Base-by-base conservation (phyloP, 179 eudicot species). In the Amaranthus tricolor region DNA sequence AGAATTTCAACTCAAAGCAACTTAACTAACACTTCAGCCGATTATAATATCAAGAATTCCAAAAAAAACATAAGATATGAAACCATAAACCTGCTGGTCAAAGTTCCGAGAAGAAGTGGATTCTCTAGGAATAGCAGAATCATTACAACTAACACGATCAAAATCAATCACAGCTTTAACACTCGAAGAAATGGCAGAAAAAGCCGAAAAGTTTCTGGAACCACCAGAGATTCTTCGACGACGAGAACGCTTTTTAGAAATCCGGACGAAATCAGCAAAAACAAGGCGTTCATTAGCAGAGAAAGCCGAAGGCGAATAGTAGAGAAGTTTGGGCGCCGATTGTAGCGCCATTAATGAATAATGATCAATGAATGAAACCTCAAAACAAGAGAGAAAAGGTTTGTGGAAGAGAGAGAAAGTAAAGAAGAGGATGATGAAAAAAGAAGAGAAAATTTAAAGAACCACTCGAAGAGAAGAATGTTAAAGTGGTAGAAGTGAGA, bases 221-320 rank as follows among this genome's bases (percentile, higher is more conserved):
- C 75, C 31, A 40, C 78, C 71, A 65, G 78, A 83, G 43, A 73
- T 31, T 74, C 83, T 79, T 11, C 74, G 91, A 76, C 66, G 88
- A 69, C 81, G 85, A 62, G 55, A 74, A 63, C 80, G 75, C 70
- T 66, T 87, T 71, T 70, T 84, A 4, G 85, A 81, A 9, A 94
- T 77, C 5, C 88, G 91, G 52, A 88, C 79, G 73, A 92, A 94
- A 62, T 94, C 94, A 12, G 85, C 83, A 67, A 89, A 84, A 6
- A 84, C 68, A 20, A 83, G 69, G 12, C 89, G 90, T 52, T 84
- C 85, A 1, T 61, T 79, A 69, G 74, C 73, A 20, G 87, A 73
- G 81, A 81, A 81, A 48, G 77, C 73, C 11, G 83, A 48, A 68
- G 66, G 78, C n/a, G 89, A 76, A 15, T 85, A 57, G 77, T 82